Base-by-base conservation (phyloP, 2,329 filamentous ascomycete genomes). In the Blumeria graminis region DNA sequence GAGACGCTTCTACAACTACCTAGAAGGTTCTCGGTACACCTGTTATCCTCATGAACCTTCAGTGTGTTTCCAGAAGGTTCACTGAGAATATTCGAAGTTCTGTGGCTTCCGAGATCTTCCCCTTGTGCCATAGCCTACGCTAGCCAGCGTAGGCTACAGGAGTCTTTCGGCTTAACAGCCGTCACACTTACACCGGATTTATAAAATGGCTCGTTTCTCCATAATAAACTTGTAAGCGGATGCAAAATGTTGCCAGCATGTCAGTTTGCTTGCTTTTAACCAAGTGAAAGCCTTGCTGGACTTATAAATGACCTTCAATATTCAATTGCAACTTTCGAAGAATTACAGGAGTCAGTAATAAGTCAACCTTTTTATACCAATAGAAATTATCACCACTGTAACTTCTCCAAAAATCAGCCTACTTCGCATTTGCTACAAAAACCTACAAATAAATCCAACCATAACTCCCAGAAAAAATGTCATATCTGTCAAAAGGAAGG, bases 301-400 rank as follows among this genome's bases (percentile, higher is more conserved):
- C 36, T 55, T 18, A 55, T 55, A 43, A 55, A 55, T 55, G 18
- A 55, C 18, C 32, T 55, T 13, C 11, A 34, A 43, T 55, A 16
- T 32, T 55, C 35, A 33, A 55, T 55, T 10, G 36, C 38, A 7
- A 36, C 52, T 38, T 55, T 32, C 36, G 16, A 55, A n/a, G n/a
- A 55, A 43, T 22, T 33, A 43, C 14, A 55, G 13, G 18, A n/a
- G n/a, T 9, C 18, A 16, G n/a, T 43, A n/a, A 39, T 28, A 3
- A 3, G 9, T 3, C 46, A 50, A 50, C 32, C 9, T 11, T 55
- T 33, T 55, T 41, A 33, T n/a, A 55, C 36, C 1, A 39, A 55
- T 14, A n/a, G 36, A 32, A 6, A n/a, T 43, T 55, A 55, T 11
- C 16, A 33, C 34, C 11, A 50, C 22, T 5, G 34, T 32, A 50